Conservation (phyloP, 2,329 filamentous ascomycete species). For the Colletotrichum kahawae region DNA sequence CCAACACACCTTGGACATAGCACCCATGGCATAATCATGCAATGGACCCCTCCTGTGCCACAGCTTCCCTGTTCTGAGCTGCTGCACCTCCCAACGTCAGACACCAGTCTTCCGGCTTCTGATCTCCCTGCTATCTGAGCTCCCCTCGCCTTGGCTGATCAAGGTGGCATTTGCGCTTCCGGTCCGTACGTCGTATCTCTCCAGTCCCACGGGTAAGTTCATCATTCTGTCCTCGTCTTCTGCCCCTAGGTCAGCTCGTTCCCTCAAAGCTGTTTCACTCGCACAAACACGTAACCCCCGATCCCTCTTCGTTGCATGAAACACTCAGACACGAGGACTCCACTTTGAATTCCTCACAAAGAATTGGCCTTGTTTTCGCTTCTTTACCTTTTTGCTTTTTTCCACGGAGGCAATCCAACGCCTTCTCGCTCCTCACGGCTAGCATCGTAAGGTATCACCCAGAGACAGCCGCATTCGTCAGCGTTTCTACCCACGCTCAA, state of each 20-base stretch:
- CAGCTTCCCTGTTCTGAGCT: conserved; percentile 19
- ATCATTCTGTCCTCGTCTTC: neutral
- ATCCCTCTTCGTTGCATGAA: conserved; percentile 13
- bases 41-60: conserved; percentile 16
- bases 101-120: neutral
- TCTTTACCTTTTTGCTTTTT: neutral
- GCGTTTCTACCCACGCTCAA: neutral
- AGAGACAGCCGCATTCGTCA: conserved; percentile 16
- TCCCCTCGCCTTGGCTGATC: neutral
- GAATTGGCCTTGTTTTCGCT: neutral
- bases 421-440: neutral
- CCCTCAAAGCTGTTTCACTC: conserved; percentile 11
- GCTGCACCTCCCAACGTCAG: conserved; percentile 5
- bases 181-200: neutral
- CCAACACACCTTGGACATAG: neutral
- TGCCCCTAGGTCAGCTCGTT: neutral
- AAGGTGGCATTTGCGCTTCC: neutral
- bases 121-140: conserved; percentile 14
- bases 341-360: conserved; percentile 8
- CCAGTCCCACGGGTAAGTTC: neutral
- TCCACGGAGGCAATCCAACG: neutral
- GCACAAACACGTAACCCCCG: conserved; percentile 3
- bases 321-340: conserved; percentile 8
- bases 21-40: conserved; percentile 13
- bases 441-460: conserved; percentile 9